These are phyloP conservation scores for Debaryomyces psychrophilus DNA, from an alignment of 1,139 yeast species.

Conservation along the genomic window DNA sequence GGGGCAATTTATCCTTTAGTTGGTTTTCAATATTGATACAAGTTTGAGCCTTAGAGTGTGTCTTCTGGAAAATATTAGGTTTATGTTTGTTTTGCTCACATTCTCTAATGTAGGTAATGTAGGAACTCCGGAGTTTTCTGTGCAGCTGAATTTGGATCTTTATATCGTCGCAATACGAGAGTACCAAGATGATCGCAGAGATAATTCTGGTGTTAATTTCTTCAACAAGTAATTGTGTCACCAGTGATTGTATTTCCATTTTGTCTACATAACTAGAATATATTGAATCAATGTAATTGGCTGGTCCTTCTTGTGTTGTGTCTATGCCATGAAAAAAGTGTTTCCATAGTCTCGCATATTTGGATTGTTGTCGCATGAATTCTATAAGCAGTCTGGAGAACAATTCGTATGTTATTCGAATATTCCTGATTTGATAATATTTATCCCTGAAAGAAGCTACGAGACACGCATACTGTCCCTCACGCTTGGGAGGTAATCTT, in stretches of 20 bases:
- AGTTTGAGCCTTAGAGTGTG: slow-evolving; percentile 11
- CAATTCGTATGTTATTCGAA: slow-evolving; percentile 10
- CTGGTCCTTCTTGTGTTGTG: slow-evolving; percentile 7
- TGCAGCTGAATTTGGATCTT: slow-evolving; percentile 12
- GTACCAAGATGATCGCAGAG: slow-evolving; percentile 9
- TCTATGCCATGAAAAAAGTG: slow-evolving; percentile 17
- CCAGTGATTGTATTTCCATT: slow-evolving; percentile 16
- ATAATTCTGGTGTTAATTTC: slow-evolving; percentile 16
- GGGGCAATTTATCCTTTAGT: slow-evolving; percentile 14
- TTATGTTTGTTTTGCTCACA: slow-evolving; percentile 12
- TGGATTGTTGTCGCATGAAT: slow-evolving; percentile 20
- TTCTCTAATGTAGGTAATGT: slow-evolving; percentile 12
- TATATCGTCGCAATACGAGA: slow-evolving; percentile 15
- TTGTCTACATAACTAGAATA: slow-evolving; percentile 24
- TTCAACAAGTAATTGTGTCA: slow-evolving; percentile 16
- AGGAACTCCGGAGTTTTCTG: slow-evolving; percentile 11
- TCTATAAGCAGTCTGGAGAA: slow-evolving; percentile 9
- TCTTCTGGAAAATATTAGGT: slow-evolving; percentile 10
- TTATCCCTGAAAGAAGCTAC: slow-evolving; percentile 14
- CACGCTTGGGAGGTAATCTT: not conserved
- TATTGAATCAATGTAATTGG: slow-evolving; percentile 20
- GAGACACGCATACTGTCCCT: slow-evolving; percentile 5
- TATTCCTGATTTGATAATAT: slow-evolving; percentile 11
- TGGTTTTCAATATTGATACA: slow-evolving; percentile 13
- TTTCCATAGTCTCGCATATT: slow-evolving; percentile 23